Percentiles rank a stretch among this genome's conserved stretches.
Evolutionary conservation across 2,329 filamentous ascomycete genomes (phyloP).

Genomic region (Aureobasidium sp.): DNA sequence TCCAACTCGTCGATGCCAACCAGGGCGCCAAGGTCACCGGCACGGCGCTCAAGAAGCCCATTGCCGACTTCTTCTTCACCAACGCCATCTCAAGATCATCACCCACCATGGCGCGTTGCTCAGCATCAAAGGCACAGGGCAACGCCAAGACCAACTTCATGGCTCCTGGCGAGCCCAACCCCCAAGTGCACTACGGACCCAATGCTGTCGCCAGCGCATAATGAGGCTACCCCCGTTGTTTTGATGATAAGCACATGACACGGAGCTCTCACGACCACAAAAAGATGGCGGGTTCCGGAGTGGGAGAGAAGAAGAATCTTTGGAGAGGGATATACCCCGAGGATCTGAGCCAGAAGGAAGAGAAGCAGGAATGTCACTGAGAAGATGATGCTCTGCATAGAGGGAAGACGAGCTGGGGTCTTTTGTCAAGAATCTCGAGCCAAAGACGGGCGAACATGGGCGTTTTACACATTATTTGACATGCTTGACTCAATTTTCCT

Average conservation of each 20-base stretch:
- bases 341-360: neutral
- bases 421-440: neutral
- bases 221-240: neutral
- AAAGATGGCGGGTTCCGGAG: constrained; percentile 11
- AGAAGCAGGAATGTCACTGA: neutral
- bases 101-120: constrained; percentile 96
- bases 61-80: constrained; percentile 98
- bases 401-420: neutral
- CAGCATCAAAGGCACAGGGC: constrained; percentile 70
- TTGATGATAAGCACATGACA: constrained; percentile 1
- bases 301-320: constrained; percentile 1
- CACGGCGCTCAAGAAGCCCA: constrained; percentile 71
- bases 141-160: constrained; percentile 46
- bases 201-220: constrained; percentile 12
- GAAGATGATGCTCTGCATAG: neutral
- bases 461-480: constrained; percentile 4
- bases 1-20: constrained; percentile 94
- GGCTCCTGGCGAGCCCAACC: constrained; percentile 39
- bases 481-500: too few species aligned
- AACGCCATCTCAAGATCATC: constrained; percentile 95
- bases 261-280: neutral
- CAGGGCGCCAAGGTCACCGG: constrained; percentile 71
- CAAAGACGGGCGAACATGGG: constrained; percentile 12
- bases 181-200: constrained; percentile 23
- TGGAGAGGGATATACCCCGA: constrained; percentile 1